These are phyloP conservation scores for Starmera stellimalicola DNA, from an alignment of 1,139 yeast genomes.

Conservation along the genomic window DNA sequence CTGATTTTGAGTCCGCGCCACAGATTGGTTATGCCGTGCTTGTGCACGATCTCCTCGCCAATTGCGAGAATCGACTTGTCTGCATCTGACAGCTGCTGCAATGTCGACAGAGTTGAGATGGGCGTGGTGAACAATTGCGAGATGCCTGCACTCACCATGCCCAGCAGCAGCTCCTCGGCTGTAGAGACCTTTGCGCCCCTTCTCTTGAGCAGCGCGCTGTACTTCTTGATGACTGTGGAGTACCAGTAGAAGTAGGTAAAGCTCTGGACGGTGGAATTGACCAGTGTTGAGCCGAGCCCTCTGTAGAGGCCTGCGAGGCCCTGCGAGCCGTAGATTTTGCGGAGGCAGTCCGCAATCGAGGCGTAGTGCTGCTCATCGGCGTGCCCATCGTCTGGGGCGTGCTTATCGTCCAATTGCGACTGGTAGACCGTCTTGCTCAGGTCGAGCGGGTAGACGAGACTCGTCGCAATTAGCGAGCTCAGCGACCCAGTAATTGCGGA, in stretches of 20 bases:
- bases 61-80: conserved; percentile 33
- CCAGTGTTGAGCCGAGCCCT: conserved; percentile 60
- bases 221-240: conserved; percentile 56
- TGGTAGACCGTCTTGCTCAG: conserved; percentile 66
- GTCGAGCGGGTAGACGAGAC: conserved; percentile 71
- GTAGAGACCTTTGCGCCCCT: conserved; percentile 35
- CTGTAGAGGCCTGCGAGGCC: conserved; percentile 71
- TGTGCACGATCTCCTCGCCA: conserved; percentile 46
- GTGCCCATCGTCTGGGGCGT: conserved; percentile 2
- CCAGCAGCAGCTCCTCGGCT: conserved; percentile 63
- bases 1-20: conserved; percentile 86
- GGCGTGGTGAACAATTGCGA: conserved; percentile 83
- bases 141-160: conserved; percentile 78
- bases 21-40: conserved; percentile 63
- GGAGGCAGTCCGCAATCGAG: conserved; percentile 54
- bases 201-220: conserved; percentile 28
- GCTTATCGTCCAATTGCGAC: conserved; percentile 34
- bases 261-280: conserved; percentile 72
- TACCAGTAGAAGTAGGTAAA: conserved; percentile 87
- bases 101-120: conserved; percentile 72
- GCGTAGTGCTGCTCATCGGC: conserved; percentile 19
- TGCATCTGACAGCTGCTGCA: conserved; percentile 24
- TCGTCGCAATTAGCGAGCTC: conserved; percentile 75
- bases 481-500: conserved; percentile 80
- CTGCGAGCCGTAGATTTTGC: conserved; percentile 47